Conservation (phyloP, 768 basidiomycete species). For the Pleurotus djamor region DNA sequence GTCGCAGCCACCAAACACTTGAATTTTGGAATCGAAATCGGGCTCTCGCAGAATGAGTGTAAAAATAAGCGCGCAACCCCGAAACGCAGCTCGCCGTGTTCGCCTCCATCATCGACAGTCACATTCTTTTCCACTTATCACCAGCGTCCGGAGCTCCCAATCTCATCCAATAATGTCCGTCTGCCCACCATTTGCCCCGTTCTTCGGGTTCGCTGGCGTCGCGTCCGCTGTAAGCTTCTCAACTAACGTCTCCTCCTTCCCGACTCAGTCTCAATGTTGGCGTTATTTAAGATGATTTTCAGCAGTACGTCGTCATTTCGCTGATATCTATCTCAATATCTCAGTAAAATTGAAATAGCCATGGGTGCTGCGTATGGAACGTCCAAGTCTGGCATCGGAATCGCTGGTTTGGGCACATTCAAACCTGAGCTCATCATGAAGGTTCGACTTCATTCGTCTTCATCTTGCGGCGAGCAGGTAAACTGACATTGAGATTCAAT, state of each 20-base stretch:
- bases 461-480: neutral
- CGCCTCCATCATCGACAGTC: neutral
- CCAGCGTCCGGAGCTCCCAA: neutral
- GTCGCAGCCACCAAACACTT: too few relatives aligned
- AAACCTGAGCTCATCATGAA: slow-evolving; percentile 99
- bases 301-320: slow-evolving; percentile 64
- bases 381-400: slow-evolving; percentile 95
- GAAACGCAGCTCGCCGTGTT: neutral
- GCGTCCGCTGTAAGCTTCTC: slow-evolving; percentile 74
- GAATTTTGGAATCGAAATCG: too few relatives aligned
- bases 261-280: too few relatives aligned
- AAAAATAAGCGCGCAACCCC: neutral
- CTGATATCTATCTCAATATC: neutral
- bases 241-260: too few relatives aligned
- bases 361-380: slow-evolving; percentile 96
- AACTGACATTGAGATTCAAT: neutral
- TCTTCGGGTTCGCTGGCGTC: slow-evolving; percentile 98
- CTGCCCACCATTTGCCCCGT: slow-evolving; percentile 94
- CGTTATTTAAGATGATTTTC: slow-evolving; percentile 76
- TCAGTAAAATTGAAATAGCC: slow-evolving; percentile 41
- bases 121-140: neutral
- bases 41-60: too few relatives aligned
- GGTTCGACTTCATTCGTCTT: slow-evolving; percentile 46
- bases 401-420: slow-evolving; percentile 91
- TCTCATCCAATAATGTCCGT: slow-evolving; percentile 41